Base-by-base conservation (phyloP, 2,329 filamentous ascomycete species). In the Nemania diffusa region DNA sequence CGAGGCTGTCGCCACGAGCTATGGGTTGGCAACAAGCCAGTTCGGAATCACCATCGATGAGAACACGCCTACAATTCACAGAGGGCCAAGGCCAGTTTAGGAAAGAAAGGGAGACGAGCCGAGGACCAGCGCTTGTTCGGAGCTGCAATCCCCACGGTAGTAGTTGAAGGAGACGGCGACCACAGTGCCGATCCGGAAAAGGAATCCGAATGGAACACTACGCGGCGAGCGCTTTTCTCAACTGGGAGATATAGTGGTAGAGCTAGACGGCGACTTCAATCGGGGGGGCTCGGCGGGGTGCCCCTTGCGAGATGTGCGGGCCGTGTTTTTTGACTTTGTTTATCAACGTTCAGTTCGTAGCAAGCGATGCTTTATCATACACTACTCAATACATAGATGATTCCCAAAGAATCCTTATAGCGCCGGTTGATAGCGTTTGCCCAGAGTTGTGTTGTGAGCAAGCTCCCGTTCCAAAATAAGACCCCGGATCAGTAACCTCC, bases 1-100 rank as follows among this genome's bases (percentile, higher is more conserved):
- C 71, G 82, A 84, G 72, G 85, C 86, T 2, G 89, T 91, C 11
- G 74, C 76, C 29, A 70, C 76, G 51, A 90, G 88, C 63, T 90
- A 88, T 70, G 79, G 77, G 0, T 74, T 79, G 62, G 87, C 86
- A 1, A 77, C 62, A 2, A 68, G 65, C 1, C 73, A 76, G 17
- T 87, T 87, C 73, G 82, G 82, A 0, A 72, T 85, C 50, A 64
- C 62, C 0, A 85, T 71, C 9, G 63, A 71, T 15, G 69, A 71
- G 17, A 68, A 65, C 20, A 70, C 69, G 22, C 65, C 69, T 24
- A 66, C 57, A 11, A 68, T 71, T 26, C 52, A 37, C 34, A 69
- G 69, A 32, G 40, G 62, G 1, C 34, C 20, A 42, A 61, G 27
- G n/a, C 24, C 40, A 15, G 50, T 51, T 24, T 67, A 64, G 46